Base-by-base conservation (phyloP, 2,329 filamentous ascomycete genomes). In the Aspergillus sp. region DNA sequence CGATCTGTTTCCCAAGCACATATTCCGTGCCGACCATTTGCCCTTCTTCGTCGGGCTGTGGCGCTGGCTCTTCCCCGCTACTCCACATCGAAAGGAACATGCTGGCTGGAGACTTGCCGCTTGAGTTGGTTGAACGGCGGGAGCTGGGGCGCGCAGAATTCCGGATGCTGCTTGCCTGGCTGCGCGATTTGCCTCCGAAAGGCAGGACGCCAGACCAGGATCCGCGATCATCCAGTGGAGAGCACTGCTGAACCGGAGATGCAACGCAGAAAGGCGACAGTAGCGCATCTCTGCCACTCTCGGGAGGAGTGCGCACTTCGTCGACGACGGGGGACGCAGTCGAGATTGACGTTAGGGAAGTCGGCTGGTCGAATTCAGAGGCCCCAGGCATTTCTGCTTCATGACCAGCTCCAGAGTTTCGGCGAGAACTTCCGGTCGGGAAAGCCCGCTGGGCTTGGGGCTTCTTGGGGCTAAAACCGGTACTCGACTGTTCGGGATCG, bases 1-100 rank as follows among this genome's bases (percentile, higher is more conserved):
- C 78, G 37, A 82, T 75, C 38, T 75, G 71, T 42, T 77, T 75
- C 29, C 78, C 78, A 32, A 82, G 72, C 19, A 82, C 74, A 52
- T 80, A 82, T 41, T 78, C 74, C 32, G 71, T 68, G 26, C 75
- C 77, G 29, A 82, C 72, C 38, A 77, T 71, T 50, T 81, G 76
- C 3, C 78, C 78, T 59, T 81, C 77, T 30, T 78, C 74, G 48
- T 82, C 78, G 8, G 75, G 75, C 37, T 76, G 66, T 41, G 49
- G 59, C 32, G 49, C 60, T 46, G 51, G 51, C 36, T 58, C 63
- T 33, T 49, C 66, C 33, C 37, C 51, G 35, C 48, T 58, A 31
- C 58, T 64, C 60, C 68, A 75, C 45, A 68, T 65, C n/a, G 71
- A 70, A 15, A 78, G 58, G 41, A 74, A 78, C 12, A 67, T 68